A percentile compares a stretch with the other conserved stretches of the same genome.
Evolutionary conservation across 2,329 filamentous ascomycete species (phyloP).

Genomic region (Microcyclospora tardicrescens): DNA sequence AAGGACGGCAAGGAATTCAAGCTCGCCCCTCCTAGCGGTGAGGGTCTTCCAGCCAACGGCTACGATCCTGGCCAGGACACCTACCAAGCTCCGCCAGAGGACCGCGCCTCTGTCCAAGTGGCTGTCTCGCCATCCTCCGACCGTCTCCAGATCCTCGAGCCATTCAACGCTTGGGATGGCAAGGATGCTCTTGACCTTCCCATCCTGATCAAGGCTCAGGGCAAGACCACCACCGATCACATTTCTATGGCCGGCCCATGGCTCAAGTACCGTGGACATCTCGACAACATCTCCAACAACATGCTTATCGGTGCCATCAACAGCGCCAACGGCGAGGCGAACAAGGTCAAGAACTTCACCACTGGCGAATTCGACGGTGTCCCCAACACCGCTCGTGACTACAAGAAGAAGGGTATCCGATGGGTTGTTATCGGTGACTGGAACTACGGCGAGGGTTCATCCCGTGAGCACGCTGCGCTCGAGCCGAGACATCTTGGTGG

Average conservation of each 20-base stretch:
- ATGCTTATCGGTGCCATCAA: conserved; percentile 98
- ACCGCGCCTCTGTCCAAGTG: conserved; percentile 61
- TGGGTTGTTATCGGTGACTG: conserved; percentile 99
- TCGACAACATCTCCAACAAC: conserved; percentile 99
- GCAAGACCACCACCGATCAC: conserved; percentile 95
- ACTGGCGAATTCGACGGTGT: conserved; percentile 77
- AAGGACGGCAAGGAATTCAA: conserved; percentile 95
- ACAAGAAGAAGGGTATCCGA: conserved; percentile 91
- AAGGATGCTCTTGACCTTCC: conserved; percentile 76
- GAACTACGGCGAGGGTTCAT: conserved; percentile 98
- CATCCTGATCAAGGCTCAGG: conserved; percentile 90
- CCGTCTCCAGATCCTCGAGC: conserved; percentile 81
- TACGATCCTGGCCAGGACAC: conserved; percentile 89
- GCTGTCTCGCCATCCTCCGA: conserved; percentile 80
- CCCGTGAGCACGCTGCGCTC: conserved; percentile 94
- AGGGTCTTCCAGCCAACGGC: conserved; percentile 64
- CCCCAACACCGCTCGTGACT: conserved; percentile 87
- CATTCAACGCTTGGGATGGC: conserved; percentile 81
- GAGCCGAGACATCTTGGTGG: conserved; percentile 96
- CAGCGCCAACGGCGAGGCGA: conserved; percentile 88
- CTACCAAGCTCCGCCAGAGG: conserved; percentile 84
- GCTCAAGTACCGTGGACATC: conserved; percentile 97
- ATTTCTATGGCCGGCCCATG: conserved; percentile 95
- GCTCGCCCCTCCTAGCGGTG: conserved; percentile 66
- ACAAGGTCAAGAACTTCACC: conserved; percentile 89